Evolutionary conservation across 345 rosid genomes (phyloP).

Genomic region (Gossypium anomalum): DNA sequence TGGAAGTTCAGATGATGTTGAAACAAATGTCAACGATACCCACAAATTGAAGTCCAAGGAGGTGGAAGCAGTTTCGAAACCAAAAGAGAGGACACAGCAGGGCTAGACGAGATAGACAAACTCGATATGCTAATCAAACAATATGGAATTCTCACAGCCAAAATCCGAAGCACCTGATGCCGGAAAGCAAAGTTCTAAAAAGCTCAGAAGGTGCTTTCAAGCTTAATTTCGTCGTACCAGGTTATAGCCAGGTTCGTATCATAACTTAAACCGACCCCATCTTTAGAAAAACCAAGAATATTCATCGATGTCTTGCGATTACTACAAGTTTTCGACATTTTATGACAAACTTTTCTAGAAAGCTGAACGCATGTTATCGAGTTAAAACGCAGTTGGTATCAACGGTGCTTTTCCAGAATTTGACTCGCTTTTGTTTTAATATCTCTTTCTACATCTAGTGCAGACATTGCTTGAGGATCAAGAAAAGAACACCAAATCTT

Average conservation of each 20-base stretch:
- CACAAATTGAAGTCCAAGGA: constrained; percentile 24
- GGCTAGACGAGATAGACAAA: constrained; percentile 49
- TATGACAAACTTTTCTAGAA: no score
- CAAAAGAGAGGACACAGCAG: constrained; percentile 20
- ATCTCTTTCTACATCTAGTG: background rate
- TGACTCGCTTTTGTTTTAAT: background rate
- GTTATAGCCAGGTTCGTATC: constrained; percentile 5
- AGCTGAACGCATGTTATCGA: no score
- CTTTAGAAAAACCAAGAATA: background rate
- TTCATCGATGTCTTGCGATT: background rate
- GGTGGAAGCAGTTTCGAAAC: constrained; percentile 18
- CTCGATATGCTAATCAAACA: constrained; percentile 66
- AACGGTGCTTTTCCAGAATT: background rate
- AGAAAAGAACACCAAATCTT: background rate
- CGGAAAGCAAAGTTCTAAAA: constrained; percentile 38
- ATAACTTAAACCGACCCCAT: background rate
- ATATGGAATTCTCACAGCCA: constrained; percentile 59
- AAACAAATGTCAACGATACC: constrained; percentile 12
- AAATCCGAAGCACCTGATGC: constrained; percentile 38
- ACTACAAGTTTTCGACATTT: background rate
- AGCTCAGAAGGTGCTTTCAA: constrained; percentile 61
- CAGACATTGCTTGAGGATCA: background rate
- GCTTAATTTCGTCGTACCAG: constrained; percentile 17
- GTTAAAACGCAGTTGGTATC: background rate
- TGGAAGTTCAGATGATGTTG: constrained; percentile 20